These are phyloP conservation scores for Raffaelea albimanens DNA, from an alignment of 2,329 filamentous ascomycete genomes.

Conservation along the genomic window DNA sequence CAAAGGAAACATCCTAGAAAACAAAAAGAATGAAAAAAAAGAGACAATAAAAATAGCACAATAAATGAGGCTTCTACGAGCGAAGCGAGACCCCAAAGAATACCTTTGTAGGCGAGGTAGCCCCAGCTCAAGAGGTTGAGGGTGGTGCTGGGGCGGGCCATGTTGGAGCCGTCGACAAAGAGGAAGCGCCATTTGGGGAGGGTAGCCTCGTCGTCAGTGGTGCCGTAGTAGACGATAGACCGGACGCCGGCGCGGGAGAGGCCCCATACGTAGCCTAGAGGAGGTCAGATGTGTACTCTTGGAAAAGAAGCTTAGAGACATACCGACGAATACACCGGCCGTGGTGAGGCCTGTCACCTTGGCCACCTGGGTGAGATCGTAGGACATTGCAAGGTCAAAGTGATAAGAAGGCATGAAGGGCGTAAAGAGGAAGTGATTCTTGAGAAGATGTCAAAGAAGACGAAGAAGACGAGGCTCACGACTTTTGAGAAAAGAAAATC, in stretches of 20 bases:
- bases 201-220: background rate
- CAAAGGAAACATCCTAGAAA: too few relatives aligned
- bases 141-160: background rate
- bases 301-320: background rate
- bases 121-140: background rate
- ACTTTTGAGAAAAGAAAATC: too few relatives aligned
- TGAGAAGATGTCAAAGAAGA: too few relatives aligned
- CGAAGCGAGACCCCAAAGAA: background rate
- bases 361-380: background rate
- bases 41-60: too few relatives aligned
- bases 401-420: too few relatives aligned
- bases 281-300: background rate
- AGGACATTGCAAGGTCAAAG: too few relatives aligned
- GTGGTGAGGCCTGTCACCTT: background rate
- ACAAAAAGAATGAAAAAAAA: too few relatives aligned
- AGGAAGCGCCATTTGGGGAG: slow-evolving; percentile 1
- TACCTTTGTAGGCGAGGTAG: background rate
- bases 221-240: background rate
- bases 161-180: slow-evolving; percentile 1
- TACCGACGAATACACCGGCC: background rate
- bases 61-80: background rate
- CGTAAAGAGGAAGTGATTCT: too few relatives aligned
- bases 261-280: background rate
- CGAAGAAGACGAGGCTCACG: too few relatives aligned
- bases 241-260: slow-evolving; percentile 1